phyloP scores from a whole-genome alignment of 2,329 filamentous ascomycete genomes.

The Pyrenochaeta sp. region DNA sequence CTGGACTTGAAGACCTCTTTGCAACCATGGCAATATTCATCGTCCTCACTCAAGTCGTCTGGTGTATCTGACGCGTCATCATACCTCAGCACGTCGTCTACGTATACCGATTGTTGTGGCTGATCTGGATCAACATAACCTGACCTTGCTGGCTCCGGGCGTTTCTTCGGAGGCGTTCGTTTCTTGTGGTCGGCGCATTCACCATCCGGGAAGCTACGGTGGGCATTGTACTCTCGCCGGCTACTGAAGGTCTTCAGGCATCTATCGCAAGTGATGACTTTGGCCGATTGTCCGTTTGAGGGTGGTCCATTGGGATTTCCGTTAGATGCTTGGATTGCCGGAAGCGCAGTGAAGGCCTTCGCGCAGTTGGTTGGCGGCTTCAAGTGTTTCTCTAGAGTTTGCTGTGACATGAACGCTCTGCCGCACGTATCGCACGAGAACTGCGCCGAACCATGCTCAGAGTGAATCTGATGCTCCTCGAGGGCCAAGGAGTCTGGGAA shows the following conservation, averaged over 20 bases:
- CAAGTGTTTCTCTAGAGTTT: conserved; percentile 7
- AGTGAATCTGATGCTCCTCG: conserved; percentile 24
- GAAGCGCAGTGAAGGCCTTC: neutral
- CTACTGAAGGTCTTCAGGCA: conserved; percentile 20
- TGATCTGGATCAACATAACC: conserved; percentile 21
- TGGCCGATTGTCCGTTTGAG: neutral
- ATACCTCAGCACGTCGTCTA: conserved; percentile 7
- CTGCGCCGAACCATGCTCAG: conserved; percentile 12
- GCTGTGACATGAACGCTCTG: conserved; percentile 4
- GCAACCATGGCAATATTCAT: conserved; percentile 27
- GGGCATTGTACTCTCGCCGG: conserved; percentile 11
- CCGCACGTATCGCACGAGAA: conserved; percentile 13
- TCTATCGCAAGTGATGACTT: conserved; percentile 16
- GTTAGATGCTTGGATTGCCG: neutral
- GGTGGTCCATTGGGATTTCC: neutral
- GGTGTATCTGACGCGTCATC: conserved; percentile 11
- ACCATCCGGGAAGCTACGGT: conserved; percentile 19
- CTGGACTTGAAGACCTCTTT: conserved; percentile 27
- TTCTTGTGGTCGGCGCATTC: conserved; percentile 24
- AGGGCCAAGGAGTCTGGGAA: conserved; percentile 32
- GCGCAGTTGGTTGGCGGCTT: conserved; percentile 16
- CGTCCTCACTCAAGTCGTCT: conserved; percentile 11
- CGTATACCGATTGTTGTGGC: conserved; percentile 4
- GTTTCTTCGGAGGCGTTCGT: conserved; percentile 3
- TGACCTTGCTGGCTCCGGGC: neutral